Evolutionary conservation across 1,284 basidiomycete genomes (phyloP), one percentile per base, ranked within the genome.

Genomic region (Wallemia mellicola): DNA sequence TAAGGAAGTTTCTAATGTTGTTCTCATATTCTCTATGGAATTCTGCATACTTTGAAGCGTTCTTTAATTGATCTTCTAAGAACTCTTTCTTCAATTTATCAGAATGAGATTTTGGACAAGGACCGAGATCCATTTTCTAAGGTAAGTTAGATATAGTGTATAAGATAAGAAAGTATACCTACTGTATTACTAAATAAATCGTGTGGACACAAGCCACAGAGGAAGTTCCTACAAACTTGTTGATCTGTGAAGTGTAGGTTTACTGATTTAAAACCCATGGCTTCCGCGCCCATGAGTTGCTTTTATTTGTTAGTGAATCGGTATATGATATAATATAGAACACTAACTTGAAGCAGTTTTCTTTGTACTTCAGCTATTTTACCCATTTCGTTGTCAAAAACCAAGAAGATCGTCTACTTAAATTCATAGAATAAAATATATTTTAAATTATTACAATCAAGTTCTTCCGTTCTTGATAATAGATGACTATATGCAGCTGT

Each of bases 281-380:
- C 87, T 72, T 95, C 91, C 54, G 87, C 86, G n/a, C 88, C 88
- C 88, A 94, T 92, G 87, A 94, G 91, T 89, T 91, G 88, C 86
- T 91, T 28, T 59, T 60, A 55, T 60, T 33, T n/a, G n/a, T 58
- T 61, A 26, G 61, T 60, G 33, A 9, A 55, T 26, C 25, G 25
- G 22, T 24, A 24, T 19, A 57, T 24, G 2, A 48, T n/a, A 32
- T 57, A 58, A 24, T 57, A 65, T 63, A 33, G 19, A 14, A 9
- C 14, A 69, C 74, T 61, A 66, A 83, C 83, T 78, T 89, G 86
- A 59, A 91, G 73, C 70, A 88, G 81, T 79, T 87, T 88, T 64
- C 86, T 77, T 73, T 91, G 87, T 81, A 88, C 85, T 71, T 89
- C 86, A 59, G 83, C 83, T 55, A 86, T 76, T 57, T 83, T 76